Conservation (phyloP, 1,284 basidiomycete species). For the Microbotryum silenes-acaulis region DNA sequence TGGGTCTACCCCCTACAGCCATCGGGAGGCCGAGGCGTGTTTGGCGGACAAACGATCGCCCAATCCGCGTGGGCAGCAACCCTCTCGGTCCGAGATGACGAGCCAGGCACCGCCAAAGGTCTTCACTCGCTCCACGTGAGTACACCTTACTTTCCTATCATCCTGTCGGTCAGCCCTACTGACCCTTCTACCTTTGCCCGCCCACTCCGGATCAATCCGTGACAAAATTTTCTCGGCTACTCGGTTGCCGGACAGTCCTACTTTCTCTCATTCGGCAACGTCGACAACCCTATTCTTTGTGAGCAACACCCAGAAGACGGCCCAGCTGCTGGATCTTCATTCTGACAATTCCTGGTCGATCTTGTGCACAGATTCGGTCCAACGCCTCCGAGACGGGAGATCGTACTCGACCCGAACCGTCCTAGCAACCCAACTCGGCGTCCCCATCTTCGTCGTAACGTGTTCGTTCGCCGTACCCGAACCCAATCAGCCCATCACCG, state of each 20-base stretch:
- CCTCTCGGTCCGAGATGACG: conserved; percentile 16
- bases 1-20: not conserved
- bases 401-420: conserved; percentile 65
- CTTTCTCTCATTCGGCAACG: conserved; percentile 69
- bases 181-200: too few relatives aligned
- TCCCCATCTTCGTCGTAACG: conserved; percentile 68
- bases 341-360: too few relatives aligned
- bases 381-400: conserved; percentile 62
- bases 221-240: too few relatives aligned
- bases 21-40: conserved; percentile 55
- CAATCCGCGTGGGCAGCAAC: conserved; percentile 39
- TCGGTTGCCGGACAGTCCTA: conserved; percentile 53
- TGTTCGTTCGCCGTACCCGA: conserved; percentile 81
- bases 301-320: too few relatives aligned
- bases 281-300: conserved; percentile 70
- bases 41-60: conserved; percentile 79
- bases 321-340: not conserved
- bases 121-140: conserved; percentile 62
- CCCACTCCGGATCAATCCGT: too few relatives aligned
- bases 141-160: conserved; percentile 10
- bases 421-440: conserved; percentile 65
- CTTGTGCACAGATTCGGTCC: conserved; percentile 46
- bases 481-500: conserved; percentile 50
- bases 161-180: too few relatives aligned
- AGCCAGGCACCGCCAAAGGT: conserved; percentile 19